Base-by-base conservation (phyloP, 2,329 filamentous ascomycete species). In the Huntiella moniliformis region DNA sequence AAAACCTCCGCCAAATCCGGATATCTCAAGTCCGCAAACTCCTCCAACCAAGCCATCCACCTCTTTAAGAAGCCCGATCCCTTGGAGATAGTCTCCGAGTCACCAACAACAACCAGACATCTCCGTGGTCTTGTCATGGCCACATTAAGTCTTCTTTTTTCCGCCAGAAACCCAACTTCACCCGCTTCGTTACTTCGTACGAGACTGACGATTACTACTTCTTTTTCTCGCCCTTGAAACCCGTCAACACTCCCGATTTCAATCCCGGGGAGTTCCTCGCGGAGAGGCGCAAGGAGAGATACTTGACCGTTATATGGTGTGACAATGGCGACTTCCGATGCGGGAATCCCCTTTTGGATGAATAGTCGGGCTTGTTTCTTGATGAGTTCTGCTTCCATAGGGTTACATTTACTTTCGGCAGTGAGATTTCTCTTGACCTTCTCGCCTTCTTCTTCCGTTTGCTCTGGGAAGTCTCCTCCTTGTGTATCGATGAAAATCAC, bases 261-360 rank as follows among this genome's bases (percentile, higher is more conserved):
- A 43, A 98, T 76, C 10, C 81, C 85, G 0, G 82, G 81, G 55
- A 81, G 93, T 35, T 68, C 66, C 50, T 91, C 82, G 57, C 88
- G 91, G 42, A 98, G 70, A 52, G 80, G 69, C 34, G 85, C 78
- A 44, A 96, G 67, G 8, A 92, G 63, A 4, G 82, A 79, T 33
- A 95, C 78, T 70, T 91, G 91, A 11, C 84, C 91, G 63, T 95
- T 96, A 63, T 98, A 98, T 35, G 91, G 91, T 41, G 91, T 95
- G 45, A 98, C 78, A 10, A 96, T 79, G 1, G 88, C 91, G 55
- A 98, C 87, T 56, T 95, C 85, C 55, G 83, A 78, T 3, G 84
- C 67, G 53, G 70, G 76, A 28, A 98, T 73, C 1, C 91, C 91
- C 1, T 85, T 79, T 17, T 73, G 67, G n/a, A 93, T 72, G 36